Base-by-base conservation (phyloP, 257 asterid genomes). In the Penstemon eatonii region DNA sequence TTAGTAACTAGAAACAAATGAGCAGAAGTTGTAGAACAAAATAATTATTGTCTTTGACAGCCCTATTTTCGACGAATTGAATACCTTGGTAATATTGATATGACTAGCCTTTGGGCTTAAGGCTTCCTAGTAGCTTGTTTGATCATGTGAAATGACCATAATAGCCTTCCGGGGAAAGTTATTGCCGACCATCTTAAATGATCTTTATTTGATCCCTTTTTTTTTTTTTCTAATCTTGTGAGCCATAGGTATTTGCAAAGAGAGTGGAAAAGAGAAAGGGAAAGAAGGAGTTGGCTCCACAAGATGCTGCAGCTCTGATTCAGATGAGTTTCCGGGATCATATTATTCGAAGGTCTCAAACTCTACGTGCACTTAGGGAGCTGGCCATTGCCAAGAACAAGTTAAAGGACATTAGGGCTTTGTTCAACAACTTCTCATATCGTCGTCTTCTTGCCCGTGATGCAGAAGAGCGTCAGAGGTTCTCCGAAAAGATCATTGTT, bases 381-480 rank as follows among this genome's bases (percentile, higher is more conserved):
- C 86, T 94, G 70, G 99, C 97, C 60, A 84, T 91, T 80, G 96
- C 96, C 51, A 94, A 91, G 89, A 68, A 76, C 72, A 91, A 86
- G 84, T 76, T 94, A 79, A 91, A 91, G 93, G 98, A 92, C 78
- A 63, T 92, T 11, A 88, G 96, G 80, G 83, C 91, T 55, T 52
- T 83, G 76, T 94, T 94, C 84, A 87, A 84, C 87, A 89, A 94
- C 87, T 94, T 91, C 90, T 69, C 99, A 10, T 94, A 87, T 79
- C 86, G 96, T 13, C 88, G 91, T 52, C 89, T 76, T 39, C 74
- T 94, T 25, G 19, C 75, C 52, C 83, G 82, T 12, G 96, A 94
- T 63, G 89, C 96, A 0, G 99, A 73, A 79, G 99, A 94, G 78
- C 90, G 83, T 5, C 99, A 94, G 84, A 87, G 81, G 79, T 94